Base-by-base conservation (phyloP, 257 asterid species). In the Linaria vulgaris region DNA sequence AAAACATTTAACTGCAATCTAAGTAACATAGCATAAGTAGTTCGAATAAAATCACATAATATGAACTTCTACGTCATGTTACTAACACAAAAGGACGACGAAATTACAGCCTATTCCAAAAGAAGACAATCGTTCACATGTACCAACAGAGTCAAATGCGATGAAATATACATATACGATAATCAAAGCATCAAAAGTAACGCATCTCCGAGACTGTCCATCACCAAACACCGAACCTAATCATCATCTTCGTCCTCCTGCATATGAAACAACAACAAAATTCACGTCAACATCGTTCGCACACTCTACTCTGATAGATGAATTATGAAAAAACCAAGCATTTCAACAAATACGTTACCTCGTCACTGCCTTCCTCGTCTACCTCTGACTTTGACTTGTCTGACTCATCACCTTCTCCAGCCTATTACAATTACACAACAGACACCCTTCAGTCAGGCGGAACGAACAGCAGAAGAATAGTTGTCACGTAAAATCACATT, bases 321-420 rank as follows among this genome's bases (percentile, higher is more conserved):
- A 53, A 39, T 14, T 52, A 4, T n/a, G n/a, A 9, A n/a, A 19
- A 30, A 67, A 62, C 13, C 49, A 9, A 12, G 48, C 15, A 31
- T 21, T 44, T 10, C n/a, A 30, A 44, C 22, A 59, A 34, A 41
- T 41, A 69, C 88, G n/a, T 64, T 6, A 84, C 96, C 80, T 83
- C 85, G 64, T 64, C 88, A 56, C 81, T 80, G 60, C 83, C 81
- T 4, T 76, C 92, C 55, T 75, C 88, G 0, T 80, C 87, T 6
- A 80, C 85, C 76, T 82, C 92, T 0, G 95, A 87, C 74, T 87
- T 85, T 3, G 94, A 87, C 77, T 82, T 87, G 76, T 87, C 94
- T 8, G 96, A 85, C 6, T 80, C 90, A 14, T 79, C 85, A 4
- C 55, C 83, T 19, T 63, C 85, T 20, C 82, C 90, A 39, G 75